These are phyloP conservation scores for carrot (Daucus carota) DNA, from an alignment of 129 eudicot species.

Conservation along the genomic window DH1_v3.0 NC_030383.2:43713001-43713500, in stretches of 20 bases:
- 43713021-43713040: conserved; percentile 61
- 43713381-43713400: not conserved
- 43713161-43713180: conserved; percentile 77
- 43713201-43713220: conserved; percentile 86
- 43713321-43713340: not conserved
- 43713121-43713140: conserved; percentile 84
- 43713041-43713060: not conserved
- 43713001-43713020: conserved; percentile 81
- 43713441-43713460: not conserved
- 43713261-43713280: not conserved
- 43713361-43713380: not conserved
- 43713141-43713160: conserved; percentile 57
- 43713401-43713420: not conserved
- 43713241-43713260: conserved; percentile 54
- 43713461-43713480: not conserved
- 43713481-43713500: not conserved
- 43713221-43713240: conserved; percentile 63
- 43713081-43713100: conserved; percentile 10
- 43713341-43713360: not conserved
- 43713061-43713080: not conserved
- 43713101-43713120: conserved; percentile 99
- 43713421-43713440: not conserved
- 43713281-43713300: not conserved
- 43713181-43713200: conserved; percentile 93
- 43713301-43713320: not conserved